Percentiles rank a stretch among this genome's conserved stretches.
Conservation (phyloP, 257 asterid species). For the Jasminum sambac region DNA sequence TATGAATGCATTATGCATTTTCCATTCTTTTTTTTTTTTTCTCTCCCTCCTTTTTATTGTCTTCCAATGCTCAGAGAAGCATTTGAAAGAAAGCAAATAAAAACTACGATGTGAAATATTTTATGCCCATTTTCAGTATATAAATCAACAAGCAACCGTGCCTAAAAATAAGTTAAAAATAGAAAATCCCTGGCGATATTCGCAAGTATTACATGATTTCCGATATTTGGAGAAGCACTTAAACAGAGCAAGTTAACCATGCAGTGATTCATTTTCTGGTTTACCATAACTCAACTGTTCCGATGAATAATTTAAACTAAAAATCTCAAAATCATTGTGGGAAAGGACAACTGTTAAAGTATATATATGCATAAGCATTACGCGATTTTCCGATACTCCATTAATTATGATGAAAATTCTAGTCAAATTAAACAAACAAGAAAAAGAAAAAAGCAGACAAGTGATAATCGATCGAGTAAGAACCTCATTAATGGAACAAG, state of each 20-base stretch:
- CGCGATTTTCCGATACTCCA: not conserved
- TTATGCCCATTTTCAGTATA: not conserved
- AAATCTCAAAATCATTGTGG: not conserved
- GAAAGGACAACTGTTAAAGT: not conserved
- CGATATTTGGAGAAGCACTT: not conserved
- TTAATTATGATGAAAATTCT: not conserved
- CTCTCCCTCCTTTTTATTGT: not conserved
- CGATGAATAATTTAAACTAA: not conserved
- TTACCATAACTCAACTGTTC: not conserved
- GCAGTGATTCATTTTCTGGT: not conserved
- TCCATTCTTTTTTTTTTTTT: not conserved
- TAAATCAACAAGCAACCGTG: no score
- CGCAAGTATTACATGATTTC: not conserved
- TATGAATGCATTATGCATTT: not conserved
- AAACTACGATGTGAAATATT: not conserved
- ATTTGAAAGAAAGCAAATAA: not conserved
- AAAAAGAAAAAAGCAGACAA: not conserved
- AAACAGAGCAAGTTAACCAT: not conserved
- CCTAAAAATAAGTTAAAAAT: no score
- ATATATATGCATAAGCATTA: not conserved
- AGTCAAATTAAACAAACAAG: not conserved
- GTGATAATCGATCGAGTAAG: not conserved
- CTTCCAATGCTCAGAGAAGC: not conserved
- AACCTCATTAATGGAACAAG: not conserved
- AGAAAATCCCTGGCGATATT: no score